These are phyloP conservation scores for Hymenoscyphus repandus DNA, from an alignment of 2,329 filamentous ascomycete species.

Conservation along the genomic window DNA sequence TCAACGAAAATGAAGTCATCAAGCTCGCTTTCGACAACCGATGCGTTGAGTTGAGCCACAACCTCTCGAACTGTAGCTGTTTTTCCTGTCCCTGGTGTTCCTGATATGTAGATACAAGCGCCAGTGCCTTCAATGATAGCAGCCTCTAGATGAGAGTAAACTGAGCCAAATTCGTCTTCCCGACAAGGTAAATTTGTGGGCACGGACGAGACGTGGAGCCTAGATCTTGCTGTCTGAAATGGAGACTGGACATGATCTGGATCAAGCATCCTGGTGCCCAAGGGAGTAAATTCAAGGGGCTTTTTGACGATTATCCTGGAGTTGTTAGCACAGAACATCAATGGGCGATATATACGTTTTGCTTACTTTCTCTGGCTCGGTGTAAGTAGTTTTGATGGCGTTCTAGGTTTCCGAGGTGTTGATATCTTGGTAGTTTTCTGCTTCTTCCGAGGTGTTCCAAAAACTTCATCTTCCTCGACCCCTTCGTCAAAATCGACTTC, in stretches of 20 bases:
- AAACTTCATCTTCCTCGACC: conserved; percentile 19
- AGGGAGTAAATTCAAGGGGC: conserved; percentile 86
- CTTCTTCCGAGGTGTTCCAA: conserved; percentile 51
- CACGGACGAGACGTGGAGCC: conserved; percentile 90
- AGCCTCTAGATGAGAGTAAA: conserved; percentile 89
- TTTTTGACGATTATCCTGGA: conserved; percentile 69
- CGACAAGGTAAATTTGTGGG: conserved; percentile 85
- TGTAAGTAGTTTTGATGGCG: conserved; percentile 43
- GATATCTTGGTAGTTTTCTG: conserved; percentile 42
- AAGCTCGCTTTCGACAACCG: conserved; percentile 82
- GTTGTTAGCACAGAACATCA: not conserved
- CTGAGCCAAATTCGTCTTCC: conserved; percentile 83
- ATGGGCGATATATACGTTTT: not conserved
- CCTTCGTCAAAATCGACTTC: conserved; percentile 25
- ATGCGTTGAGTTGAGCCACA: conserved; percentile 80
- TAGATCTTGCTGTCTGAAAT: conserved; percentile 83
- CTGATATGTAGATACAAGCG: conserved; percentile 97
- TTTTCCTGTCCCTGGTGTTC: conserved; percentile 96
- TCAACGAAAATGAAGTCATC: conserved; percentile 99
- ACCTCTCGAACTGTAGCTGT: conserved; percentile 97
- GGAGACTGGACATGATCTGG: conserved; percentile 74
- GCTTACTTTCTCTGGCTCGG: conserved; percentile 57
- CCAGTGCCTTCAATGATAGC: conserved; percentile 92
- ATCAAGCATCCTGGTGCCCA: conserved; percentile 82
- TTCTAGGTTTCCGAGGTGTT: conserved; percentile 33